Evolutionary conservation across 345 rosid species (phyloP).

Genomic region (Capsella bursapastoris): DNA sequence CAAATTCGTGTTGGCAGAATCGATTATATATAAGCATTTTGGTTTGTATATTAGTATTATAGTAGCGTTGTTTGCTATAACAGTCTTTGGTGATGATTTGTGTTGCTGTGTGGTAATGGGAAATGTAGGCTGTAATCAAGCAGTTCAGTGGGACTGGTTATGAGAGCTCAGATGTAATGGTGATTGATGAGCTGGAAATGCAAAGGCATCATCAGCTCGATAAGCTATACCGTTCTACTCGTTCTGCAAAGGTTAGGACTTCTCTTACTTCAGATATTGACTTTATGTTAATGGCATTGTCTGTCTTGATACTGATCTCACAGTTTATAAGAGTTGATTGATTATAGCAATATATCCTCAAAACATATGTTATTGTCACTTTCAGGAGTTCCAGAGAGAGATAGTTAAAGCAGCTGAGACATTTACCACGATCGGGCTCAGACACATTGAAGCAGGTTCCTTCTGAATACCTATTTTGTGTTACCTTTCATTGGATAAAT

Average conservation of each 20-base stretch:
- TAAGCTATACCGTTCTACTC: constrained; percentile 82
- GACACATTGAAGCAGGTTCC: constrained; percentile 87
- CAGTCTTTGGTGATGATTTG: constrained; percentile 40
- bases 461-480: constrained; percentile 13
- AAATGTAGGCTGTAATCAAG: constrained; percentile 88
- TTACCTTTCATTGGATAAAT: neutral
- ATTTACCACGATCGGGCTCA: constrained; percentile 74
- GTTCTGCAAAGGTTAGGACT: constrained; percentile 69
- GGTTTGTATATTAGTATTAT: neutral
- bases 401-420: constrained; percentile 79
- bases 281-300: neutral
- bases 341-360: neutral
- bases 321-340: neutral
- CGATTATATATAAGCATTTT: neutral
- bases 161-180: constrained; percentile 85
- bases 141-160: constrained; percentile 90
- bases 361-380: constrained; percentile 24
- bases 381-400: constrained; percentile 92
- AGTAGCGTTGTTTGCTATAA: neutral
- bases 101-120: constrained; percentile 24
- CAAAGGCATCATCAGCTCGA: constrained; percentile 95
- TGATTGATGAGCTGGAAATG: constrained; percentile 91
- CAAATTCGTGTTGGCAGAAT: neutral
- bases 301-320: neutral
- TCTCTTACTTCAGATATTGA: neutral